Percentiles rank a stretch among this genome's conserved stretches.
Evolutionary conservation across 768 basidiomycete species (phyloP).

Genomic region (Leccinum aurantiacum): DNA sequence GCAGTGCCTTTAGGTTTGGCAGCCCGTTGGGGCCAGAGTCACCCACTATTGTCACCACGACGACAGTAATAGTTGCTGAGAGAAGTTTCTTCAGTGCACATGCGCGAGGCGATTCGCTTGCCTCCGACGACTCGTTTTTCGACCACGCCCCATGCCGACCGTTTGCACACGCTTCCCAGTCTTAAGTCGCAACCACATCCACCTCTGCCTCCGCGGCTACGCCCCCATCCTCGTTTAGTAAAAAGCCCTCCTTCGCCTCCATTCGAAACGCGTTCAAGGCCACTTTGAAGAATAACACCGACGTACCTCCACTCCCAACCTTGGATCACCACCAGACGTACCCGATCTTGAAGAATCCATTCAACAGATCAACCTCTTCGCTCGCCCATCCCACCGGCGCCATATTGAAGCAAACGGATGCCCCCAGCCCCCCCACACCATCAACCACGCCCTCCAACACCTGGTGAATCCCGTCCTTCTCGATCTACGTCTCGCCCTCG

Average conservation of each 20-base stretch:
- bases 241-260: constrained; percentile 84
- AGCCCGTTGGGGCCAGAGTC: constrained; percentile 61
- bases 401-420: constrained; percentile 39
- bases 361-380: constrained; percentile 79
- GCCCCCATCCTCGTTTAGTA: constrained; percentile 54
- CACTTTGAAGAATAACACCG: constrained; percentile 46
- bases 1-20: constrained; percentile 42
- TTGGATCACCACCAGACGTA: constrained; percentile 63
- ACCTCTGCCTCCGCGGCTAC: constrained; percentile 20
- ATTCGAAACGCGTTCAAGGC: constrained; percentile 86
- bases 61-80: constrained; percentile 42
- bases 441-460: constrained; percentile 60
- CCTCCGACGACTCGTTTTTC: constrained; percentile 72
- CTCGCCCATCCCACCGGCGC: constrained; percentile 49
- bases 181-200: constrained; percentile 59
- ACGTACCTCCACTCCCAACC: constrained; percentile 75
- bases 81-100: constrained; percentile 62
- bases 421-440: constrained; percentile 46
- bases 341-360: constrained; percentile 78
- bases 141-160: constrained; percentile 61
- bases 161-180: constrained; percentile 70
- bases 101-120: constrained; percentile 71
- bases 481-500: constrained; percentile 46
- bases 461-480: constrained; percentile 40
- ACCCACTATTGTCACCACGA: constrained; percentile 57